These are phyloP conservation scores for Chlamydomonas sphaeroides DNA, from an alignment of 139 green algal genomes.

Conservation along the genomic window DNA sequence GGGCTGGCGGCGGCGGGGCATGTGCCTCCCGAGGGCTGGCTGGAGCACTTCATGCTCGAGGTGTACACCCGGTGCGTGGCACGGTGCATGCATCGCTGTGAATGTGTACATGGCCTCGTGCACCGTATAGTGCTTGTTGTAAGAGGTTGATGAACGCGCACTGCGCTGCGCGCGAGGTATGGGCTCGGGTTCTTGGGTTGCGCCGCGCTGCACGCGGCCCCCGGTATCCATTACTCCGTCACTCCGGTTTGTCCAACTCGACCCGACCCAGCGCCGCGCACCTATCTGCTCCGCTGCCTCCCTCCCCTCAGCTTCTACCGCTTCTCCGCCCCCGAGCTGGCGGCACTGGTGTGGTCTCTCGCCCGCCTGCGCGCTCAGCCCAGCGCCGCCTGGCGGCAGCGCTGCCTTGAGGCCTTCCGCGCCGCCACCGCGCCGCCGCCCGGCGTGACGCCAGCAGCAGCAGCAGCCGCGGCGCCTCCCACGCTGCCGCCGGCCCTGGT, in stretches of 20 bases:
- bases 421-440: neutral
- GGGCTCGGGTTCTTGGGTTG: no score
- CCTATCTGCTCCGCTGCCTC: neutral
- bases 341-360: neutral
- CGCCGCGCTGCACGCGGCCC: no score
- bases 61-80: constrained; percentile 23
- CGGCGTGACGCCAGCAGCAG: neutral
- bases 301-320: neutral
- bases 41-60: constrained; percentile 16
- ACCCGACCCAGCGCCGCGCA: no score
- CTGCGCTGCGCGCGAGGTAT: no score
- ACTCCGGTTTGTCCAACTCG: no score
- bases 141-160: no score
- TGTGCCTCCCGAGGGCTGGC: neutral
- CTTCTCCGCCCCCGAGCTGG: constrained; percentile 24
- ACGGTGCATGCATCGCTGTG: no score
- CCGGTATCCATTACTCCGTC: no score
- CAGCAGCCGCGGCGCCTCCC: no score
- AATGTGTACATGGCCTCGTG: no score
- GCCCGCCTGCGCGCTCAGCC: constrained; percentile 1
- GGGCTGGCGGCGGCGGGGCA: constrained; percentile 1
- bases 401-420: constrained; percentile 22
- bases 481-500: constrained; percentile 11
- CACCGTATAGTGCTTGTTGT: no score
- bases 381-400: neutral